Evolutionary conservation across 768 basidiomycete species (phyloP).

Genomic region (Leccinellum albellum): DNA sequence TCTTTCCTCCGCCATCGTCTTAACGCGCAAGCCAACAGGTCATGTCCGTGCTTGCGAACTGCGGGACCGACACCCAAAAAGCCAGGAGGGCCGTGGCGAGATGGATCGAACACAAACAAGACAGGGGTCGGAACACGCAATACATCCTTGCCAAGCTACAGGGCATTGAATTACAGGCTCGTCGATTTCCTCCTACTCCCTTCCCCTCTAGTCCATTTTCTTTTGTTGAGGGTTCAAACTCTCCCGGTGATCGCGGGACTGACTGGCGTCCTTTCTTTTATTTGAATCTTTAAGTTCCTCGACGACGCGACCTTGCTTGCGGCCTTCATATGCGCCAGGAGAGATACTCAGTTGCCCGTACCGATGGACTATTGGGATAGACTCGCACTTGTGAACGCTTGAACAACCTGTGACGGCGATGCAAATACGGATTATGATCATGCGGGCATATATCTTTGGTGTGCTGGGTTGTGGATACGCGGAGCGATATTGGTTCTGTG

Average conservation of each 20-base stretch:
- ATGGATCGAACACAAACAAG: slow-evolving; percentile 29
- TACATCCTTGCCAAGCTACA: slow-evolving; percentile 28
- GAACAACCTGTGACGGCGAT: not conserved
- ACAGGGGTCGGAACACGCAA: slow-evolving; percentile 25
- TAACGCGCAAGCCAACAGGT: slow-evolving; percentile 19
- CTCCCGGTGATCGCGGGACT: not conserved
- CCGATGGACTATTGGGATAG: not conserved
- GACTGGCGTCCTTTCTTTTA: not conserved
- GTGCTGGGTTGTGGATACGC: not conserved
- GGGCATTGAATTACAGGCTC: slow-evolving; percentile 26
- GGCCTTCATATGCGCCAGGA: not conserved
- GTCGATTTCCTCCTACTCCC: not conserved
- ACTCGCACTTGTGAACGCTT: not conserved
- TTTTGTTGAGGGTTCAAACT: not conserved
- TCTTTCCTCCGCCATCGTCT: not conserved
- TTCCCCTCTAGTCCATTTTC: no score
- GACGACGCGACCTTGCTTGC: not conserved
- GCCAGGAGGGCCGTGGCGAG: slow-evolving; percentile 28
- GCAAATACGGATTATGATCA: not conserved
- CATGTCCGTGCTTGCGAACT: slow-evolving; percentile 30
- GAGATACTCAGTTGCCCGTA: not conserved
- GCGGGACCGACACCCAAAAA: slow-evolving; percentile 24
- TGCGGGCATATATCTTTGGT: not conserved
- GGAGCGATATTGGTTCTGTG: not conserved
- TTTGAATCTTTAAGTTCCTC: not conserved